Percentiles rank a stretch among this genome's conserved stretches.
Conservation (phyloP, 371 early-diverging fungal species). For the Mortierella sp. region DNA sequence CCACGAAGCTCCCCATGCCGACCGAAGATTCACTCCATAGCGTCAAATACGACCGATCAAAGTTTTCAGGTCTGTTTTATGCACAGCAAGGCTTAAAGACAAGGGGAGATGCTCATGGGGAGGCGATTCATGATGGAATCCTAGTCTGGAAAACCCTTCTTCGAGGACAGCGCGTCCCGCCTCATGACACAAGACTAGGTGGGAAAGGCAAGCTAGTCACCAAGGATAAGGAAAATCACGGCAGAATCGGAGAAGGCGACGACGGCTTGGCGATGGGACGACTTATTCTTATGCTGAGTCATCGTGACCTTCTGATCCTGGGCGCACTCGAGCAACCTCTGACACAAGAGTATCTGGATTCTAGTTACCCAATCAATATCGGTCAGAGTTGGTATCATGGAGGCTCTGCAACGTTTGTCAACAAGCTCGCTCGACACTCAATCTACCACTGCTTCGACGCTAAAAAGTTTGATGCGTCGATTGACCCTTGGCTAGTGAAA, state of each 20-base stretch:
- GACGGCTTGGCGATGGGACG: conserved; percentile 25
- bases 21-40: conserved; percentile 6
- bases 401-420: conserved; percentile 40
- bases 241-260: conserved; percentile 5
- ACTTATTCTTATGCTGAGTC: conserved; percentile 47
- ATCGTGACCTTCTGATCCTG: conserved; percentile 45
- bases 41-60: conserved; percentile 27
- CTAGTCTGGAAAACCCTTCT: conserved; percentile 18
- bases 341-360: conserved; percentile 38
- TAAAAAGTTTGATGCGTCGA: conserved; percentile 49
- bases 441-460: conserved; percentile 50
- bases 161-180: conserved; percentile 4
- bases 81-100: conserved; percentile 14
- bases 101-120: conserved; percentile 23
- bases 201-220: conserved; percentile 47
- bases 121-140: conserved; percentile 27
- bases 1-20: conserved; percentile 37
- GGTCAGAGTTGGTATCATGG: conserved; percentile 52
- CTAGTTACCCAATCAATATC: conserved; percentile 39
- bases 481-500: conserved; percentile 48
- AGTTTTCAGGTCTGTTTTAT: conserved; percentile 49
- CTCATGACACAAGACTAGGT: conserved; percentile 45
- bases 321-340: conserved; percentile 38
- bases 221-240: background rate
- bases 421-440: conserved; percentile 25